Base-by-base conservation (phyloP, 1,284 basidiomycete genomes). In the Trametes polyzona region DNA sequence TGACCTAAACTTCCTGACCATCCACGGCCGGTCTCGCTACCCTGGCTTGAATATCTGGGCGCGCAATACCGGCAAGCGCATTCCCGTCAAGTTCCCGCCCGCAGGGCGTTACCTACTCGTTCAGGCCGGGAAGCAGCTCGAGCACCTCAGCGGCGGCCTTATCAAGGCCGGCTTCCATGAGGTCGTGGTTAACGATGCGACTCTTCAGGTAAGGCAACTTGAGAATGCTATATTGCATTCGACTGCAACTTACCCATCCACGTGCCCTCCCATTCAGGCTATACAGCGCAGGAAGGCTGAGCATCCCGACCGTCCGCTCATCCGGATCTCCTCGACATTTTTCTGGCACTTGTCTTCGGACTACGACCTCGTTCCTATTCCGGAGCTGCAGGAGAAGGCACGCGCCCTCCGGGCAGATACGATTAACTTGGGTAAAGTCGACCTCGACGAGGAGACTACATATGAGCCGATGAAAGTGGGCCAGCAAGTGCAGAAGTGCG, bases 271-370 rank as follows among this genome's bases (percentile, higher is more conserved):
- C 23, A 16, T 46, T 4, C 57, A 93, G 89, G 83, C 83, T 1
- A 86, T 95, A 46, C 81, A 86, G 57, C 75, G 78, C 48, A 81
- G 88, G 37, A 87, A 82, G 65, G 59, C 66, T 3, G 74, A 81
- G 51, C 76, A 80, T 62, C 87, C 92, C 0, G 80, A 84, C 50
- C 84, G 94, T n/a, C 94, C 94, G 12, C 77, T 90, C 35, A 93
- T 95, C 64, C 87, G 95, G 19, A 94, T 97, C 62, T 96, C 93
- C 4, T 95, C 92, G 1, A 96, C 94, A 0, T 95, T 96, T 78
- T 96, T 96, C 78, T 95, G 90, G 88, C 93, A 95, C 68, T 80
- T 96, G 30, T 93, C 89, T 0, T 93, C 92, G 3, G 94, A 96
- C 71, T 88, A 83, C 62, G 83, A 88, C 52, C 79, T 95, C 17